These are phyloP conservation scores for Chenopodium formosanum DNA, from an alignment of 148 eudicot genomes.

Conservation along the genomic window DNA sequence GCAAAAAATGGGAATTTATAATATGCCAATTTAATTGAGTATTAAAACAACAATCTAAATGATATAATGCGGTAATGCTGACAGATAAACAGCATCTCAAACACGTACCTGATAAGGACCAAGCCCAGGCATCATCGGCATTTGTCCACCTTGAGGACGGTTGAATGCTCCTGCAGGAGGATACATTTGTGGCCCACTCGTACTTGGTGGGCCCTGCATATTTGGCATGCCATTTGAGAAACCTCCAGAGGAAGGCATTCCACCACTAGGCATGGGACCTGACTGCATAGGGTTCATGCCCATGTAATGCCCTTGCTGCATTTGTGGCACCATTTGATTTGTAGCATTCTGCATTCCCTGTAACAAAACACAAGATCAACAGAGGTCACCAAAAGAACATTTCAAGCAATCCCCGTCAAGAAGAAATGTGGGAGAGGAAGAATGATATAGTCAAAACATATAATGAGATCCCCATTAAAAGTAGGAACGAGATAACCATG, in stretches of 20 bases:
- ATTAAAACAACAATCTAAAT: too few species aligned
- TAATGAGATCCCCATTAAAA: background rate
- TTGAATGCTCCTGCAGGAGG: slow-evolving; percentile 65
- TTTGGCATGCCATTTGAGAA: slow-evolving; percentile 61
- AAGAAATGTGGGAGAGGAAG: background rate
- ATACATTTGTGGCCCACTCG: slow-evolving; percentile 73
- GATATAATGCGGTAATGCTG: too few species aligned
- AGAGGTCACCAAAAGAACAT: background rate
- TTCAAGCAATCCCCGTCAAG: background rate
- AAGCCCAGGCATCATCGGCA: slow-evolving; percentile 86
- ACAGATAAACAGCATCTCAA: background rate
- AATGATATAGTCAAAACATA: background rate
- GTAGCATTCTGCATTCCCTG: slow-evolving; percentile 74
- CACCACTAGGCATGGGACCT: slow-evolving; percentile 48
- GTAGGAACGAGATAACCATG: background rate
- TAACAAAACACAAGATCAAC: slow-evolving; percentile 6
- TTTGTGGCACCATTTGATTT: slow-evolving; percentile 81
- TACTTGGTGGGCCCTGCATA: slow-evolving; percentile 64
- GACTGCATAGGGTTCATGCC: slow-evolving; percentile 72
- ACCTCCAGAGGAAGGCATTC: slow-evolving; percentile 54
- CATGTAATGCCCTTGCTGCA: slow-evolving; percentile 86
- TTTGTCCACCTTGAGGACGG: slow-evolving; percentile 83
- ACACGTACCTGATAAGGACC: slow-evolving; percentile 79
- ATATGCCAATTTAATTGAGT: background rate
- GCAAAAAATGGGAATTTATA: background rate